These are phyloP conservation scores for Pythium aquatile DNA, from an alignment of 352 stramenopile genomes.

Conservation along the genomic window DNA sequence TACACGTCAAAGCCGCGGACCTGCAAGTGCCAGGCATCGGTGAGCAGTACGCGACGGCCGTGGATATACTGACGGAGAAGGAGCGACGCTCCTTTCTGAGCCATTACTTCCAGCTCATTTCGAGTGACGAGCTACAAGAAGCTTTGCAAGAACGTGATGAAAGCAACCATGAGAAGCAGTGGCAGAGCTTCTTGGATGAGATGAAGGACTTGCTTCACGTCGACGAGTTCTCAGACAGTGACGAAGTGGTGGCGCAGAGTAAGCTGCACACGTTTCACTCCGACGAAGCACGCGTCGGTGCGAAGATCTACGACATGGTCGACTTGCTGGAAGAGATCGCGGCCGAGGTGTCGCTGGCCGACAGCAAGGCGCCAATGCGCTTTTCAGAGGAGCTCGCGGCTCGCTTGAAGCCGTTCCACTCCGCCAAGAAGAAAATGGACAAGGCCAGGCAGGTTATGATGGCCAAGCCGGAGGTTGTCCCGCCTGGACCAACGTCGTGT, in stretches of 20 bases:
- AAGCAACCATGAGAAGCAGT: slow-evolving; percentile 55
- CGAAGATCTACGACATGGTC: slow-evolving; percentile 51
- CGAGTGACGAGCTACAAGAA: slow-evolving; percentile 48
- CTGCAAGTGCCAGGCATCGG: slow-evolving; percentile 37
- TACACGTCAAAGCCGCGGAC: slow-evolving; percentile 43
- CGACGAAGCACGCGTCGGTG: slow-evolving; percentile 48
- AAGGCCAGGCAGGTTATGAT: slow-evolving; percentile 49
- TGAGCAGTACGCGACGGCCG: slow-evolving; percentile 38
- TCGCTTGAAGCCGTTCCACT: slow-evolving; percentile 42
- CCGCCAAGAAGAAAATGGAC: slow-evolving; percentile 39
- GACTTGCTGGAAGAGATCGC: slow-evolving; percentile 59
- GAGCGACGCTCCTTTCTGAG: slow-evolving; percentile 46
- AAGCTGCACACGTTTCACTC: slow-evolving; percentile 39
- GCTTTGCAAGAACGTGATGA: slow-evolving; percentile 50
- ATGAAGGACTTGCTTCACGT: slow-evolving; percentile 39
- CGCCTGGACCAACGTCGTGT: slow-evolving; percentile 24
- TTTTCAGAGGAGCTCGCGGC: slow-evolving; percentile 27
- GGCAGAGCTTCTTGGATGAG: slow-evolving; percentile 48
- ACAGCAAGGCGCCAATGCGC: slow-evolving; percentile 21
- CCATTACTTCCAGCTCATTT: slow-evolving; percentile 62
- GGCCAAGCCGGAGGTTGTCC: background rate
- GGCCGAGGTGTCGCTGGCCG: slow-evolving; percentile 43
- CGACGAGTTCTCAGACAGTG: slow-evolving; percentile 1
- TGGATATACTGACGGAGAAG: slow-evolving; percentile 44
- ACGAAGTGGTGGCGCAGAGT: background rate